Evolutionary conservation across 2,329 filamentous ascomycete genomes (phyloP).

Genomic region (Pseudopyricularia cyperi): DNA sequence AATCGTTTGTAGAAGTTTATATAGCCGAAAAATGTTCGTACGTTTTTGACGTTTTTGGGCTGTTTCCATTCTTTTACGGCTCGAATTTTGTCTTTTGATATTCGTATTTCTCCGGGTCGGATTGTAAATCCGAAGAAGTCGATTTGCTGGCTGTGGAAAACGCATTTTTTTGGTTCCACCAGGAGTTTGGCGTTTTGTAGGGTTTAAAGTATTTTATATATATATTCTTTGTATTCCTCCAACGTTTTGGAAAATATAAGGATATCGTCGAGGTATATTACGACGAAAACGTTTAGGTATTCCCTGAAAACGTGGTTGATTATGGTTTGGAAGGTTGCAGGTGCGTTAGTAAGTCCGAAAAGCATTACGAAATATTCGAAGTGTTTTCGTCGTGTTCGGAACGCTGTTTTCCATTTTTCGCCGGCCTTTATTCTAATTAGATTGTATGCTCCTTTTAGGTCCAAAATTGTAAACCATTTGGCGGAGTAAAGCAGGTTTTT

Average conservation of each 20-base stretch:
- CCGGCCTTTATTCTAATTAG: conserved; percentile 9
- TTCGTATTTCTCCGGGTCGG: background rate
- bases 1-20: conserved; percentile 19
- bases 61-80: background rate
- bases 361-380: conserved; percentile 18
- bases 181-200: background rate
- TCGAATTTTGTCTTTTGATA: background rate
- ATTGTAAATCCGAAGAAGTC: background rate
- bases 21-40: conserved; percentile 16
- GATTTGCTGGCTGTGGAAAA: background rate
- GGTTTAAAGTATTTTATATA: background rate
- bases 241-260: background rate
- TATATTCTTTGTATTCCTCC: background rate
- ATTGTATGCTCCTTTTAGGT: no score
- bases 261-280: background rate
- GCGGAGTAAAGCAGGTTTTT: no score
- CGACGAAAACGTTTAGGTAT: background rate
- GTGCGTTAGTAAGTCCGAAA: conserved; percentile 11
- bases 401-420: conserved; percentile 4
- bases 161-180: background rate
- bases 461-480: no score
- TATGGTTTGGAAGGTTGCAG: background rate
- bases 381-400: conserved; percentile 1
- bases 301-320: background rate
- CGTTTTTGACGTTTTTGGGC: conserved; percentile 6